Evolutionary conservation across 192 early-diverging fungal species (phyloP), one percentile per base, ranked within the genome.

Genomic region (Rhizoclosmatium sp.): DNA sequence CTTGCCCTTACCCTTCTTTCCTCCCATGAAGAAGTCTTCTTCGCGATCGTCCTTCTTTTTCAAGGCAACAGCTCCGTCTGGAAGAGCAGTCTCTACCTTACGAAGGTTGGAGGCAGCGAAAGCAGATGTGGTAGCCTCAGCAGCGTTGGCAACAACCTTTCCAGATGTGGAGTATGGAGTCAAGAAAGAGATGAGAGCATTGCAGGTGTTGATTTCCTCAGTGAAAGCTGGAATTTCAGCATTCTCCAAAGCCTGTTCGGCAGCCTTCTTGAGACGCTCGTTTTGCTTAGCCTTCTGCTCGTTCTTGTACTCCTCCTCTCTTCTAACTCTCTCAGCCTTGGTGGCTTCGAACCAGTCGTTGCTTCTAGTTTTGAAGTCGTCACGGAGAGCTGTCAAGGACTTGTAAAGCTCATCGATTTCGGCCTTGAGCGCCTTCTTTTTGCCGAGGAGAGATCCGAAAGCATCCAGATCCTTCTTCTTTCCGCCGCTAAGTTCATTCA

Each of bases 181-280:
- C 78, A 98, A 88, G 80, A 93, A 93, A 44, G 86, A 85, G 76
- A 96, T 91, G 64, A 98, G 85, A 66, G 89, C 90, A 70, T 92
- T 92, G 88, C 95, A 97, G 62, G 86, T 89, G 82, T 86, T 79
- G 78, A 98, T 97, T 82, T 98, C 97, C 80, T 88, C 87, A 64
- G 90, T 85, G 86, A 91, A 98, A 4, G 97, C 96, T 45, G 95
- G 95, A 42, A 94, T 84, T 69, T 95, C 92, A 49, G 97, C 97
- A 61, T 92, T 85, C 78, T 97, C 97, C 59, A 90, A 91, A 82
- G 95, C 93, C 72, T 90, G 83, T 80, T 93, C 87, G 12, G 93
- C 93, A 59, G 89, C 80, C 51, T 85, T 90, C 69, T 90, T 76
- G n/a, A 92, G 89, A 80, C 91, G 89, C 69, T 91, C 90, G 66